Percentiles rank a stretch among this genome's conserved stretches.
phyloP scores from a whole-genome alignment of 192 early-diverging fungal species.

The Umbelopsis sp. region DNA sequence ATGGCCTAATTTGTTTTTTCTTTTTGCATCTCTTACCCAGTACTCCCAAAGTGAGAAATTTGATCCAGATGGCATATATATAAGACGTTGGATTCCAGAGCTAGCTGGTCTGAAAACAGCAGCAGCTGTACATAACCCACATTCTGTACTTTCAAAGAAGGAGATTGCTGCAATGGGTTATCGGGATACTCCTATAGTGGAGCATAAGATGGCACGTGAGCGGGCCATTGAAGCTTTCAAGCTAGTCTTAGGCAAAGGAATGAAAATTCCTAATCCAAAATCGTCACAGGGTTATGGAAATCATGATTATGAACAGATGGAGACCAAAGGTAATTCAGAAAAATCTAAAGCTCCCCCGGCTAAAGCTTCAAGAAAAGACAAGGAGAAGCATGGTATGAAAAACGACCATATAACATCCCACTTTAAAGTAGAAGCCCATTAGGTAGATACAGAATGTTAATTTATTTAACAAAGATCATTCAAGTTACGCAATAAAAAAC shows the following conservation, averaged over 20 bases:
- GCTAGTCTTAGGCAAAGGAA: conserved; percentile 26
- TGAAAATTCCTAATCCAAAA: neutral
- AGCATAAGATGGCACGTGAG: conserved; percentile 61
- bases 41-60: conserved; percentile 51
- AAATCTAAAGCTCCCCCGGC: no score
- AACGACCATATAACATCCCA: no score
- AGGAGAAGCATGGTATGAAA: no score
- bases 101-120: conserved; percentile 41
- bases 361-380: no score
- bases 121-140: conserved; percentile 60
- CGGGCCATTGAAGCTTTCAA: conserved; percentile 54
- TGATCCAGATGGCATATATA: conserved; percentile 61
- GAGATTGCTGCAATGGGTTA: conserved; percentile 53
- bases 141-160: conserved; percentile 34
- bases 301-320: conserved; percentile 1
- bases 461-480: no score
- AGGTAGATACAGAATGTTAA: no score
- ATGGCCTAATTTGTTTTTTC: no score
- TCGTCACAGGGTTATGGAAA: neutral
- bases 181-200: conserved; percentile 59
- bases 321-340: neutral
- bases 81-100: conserved; percentile 67
- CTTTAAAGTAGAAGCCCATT: no score
- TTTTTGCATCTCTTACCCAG: neutral
- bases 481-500: no score